Conservation (phyloP, 2,329 filamentous ascomycete species). For the Rutstroemia sydowiana region DNA sequence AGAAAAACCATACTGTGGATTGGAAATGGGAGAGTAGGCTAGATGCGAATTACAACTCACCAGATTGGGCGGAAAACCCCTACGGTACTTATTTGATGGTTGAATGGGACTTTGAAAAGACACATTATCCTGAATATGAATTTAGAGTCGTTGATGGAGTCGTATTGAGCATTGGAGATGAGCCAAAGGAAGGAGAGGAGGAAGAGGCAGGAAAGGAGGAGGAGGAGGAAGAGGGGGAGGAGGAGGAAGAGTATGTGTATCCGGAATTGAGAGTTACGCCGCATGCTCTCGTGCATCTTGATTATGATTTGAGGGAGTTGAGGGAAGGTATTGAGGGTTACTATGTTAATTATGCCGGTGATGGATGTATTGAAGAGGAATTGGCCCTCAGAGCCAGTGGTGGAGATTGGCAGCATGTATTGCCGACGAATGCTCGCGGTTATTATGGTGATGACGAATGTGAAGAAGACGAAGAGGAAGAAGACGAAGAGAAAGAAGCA, state of each 20-base stretch:
- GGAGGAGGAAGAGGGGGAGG: slow-evolving; percentile 23
- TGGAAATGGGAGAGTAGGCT: neutral
- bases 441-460: neutral
- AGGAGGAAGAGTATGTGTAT: slow-evolving; percentile 17
- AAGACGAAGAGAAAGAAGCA: neutral
- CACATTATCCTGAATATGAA: too few relatives aligned
- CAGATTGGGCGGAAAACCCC: neutral
- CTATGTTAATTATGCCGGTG: slow-evolving; percentile 15
- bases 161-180: too few relatives aligned
- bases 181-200: slow-evolving; percentile 14
- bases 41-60: neutral
- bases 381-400: too few relatives aligned
- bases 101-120: neutral
- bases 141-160: too few relatives aligned
- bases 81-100: neutral
- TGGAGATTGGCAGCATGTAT: too few relatives aligned
- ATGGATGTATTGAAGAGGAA: neutral
- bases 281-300: neutral
- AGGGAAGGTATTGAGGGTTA: slow-evolving; percentile 28
- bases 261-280: neutral
- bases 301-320: neutral
- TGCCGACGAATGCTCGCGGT: too few relatives aligned
- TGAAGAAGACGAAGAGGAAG: neutral
- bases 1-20: too few relatives aligned
- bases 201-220: slow-evolving; percentile 20